These are phyloP conservation scores for Ustilago cynodontis DNA, from an alignment of 1,284 basidiomycete species.

Conservation along the genomic window DNA sequence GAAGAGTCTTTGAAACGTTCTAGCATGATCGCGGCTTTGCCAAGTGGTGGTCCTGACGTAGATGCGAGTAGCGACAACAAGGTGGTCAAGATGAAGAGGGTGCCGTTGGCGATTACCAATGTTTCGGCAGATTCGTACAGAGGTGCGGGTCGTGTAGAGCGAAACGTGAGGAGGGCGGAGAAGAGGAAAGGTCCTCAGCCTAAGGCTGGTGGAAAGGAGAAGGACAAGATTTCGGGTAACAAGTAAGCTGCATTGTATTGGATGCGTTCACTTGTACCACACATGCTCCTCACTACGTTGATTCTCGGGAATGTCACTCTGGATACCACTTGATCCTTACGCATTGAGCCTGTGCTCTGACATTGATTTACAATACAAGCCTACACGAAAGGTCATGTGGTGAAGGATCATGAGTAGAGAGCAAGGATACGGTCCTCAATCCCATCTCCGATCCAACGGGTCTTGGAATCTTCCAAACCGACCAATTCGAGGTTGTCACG, in stretches of 20 bases:
- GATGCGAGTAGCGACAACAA: constrained; percentile 26
- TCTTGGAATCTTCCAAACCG: constrained; percentile 71
- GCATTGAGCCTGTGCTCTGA: neutral
- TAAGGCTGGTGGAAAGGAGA: neutral
- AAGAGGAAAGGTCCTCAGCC: constrained; percentile 39
- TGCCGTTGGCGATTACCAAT: constrained; percentile 35
- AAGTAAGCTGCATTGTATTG: neutral
- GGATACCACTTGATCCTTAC: constrained; percentile 15
- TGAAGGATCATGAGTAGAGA: constrained; percentile 46
- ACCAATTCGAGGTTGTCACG: constrained; percentile 92
- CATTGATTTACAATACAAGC: neutral
- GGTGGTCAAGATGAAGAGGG: constrained; percentile 18
- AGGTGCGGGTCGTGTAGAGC: constrained; percentile 48
- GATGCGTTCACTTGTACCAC: neutral
- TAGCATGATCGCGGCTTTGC: constrained; percentile 43
- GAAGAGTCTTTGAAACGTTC: constrained; percentile 25
- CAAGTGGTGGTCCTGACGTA: constrained; percentile 43
- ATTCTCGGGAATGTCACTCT: constrained; percentile 5
- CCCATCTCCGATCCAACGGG: constrained; percentile 66
- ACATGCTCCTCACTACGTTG: neutral
- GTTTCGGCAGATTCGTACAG: constrained; percentile 52
- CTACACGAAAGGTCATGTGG: neutral
- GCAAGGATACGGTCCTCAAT: constrained; percentile 65
- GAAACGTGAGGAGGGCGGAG: constrained; percentile 44
- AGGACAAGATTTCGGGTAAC: neutral